Conservation (phyloP, 192 early-diverging fungal species). For the Rhizoclosmatium sp. region DNA sequence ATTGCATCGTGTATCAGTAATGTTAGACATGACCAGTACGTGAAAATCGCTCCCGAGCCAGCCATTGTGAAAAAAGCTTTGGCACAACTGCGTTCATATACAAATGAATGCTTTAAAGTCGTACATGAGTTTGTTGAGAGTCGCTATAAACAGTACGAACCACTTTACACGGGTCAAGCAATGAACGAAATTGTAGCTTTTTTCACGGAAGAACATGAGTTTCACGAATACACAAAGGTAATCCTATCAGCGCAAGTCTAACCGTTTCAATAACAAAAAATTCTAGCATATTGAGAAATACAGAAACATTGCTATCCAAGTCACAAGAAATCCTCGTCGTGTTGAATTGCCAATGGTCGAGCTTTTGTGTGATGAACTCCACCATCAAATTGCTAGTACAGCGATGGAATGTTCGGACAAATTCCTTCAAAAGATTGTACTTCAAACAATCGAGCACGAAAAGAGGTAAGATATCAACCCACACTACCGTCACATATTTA, state of each 20-base stretch:
- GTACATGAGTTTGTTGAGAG: conserved; percentile 50
- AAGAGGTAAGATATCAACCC: conserved; percentile 41
- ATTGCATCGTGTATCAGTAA: conserved; percentile 35
- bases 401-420: conserved; percentile 54
- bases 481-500: neutral
- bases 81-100: conserved; percentile 44
- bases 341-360: conserved; percentile 63
- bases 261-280: neutral
- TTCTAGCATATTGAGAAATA: conserved; percentile 65
- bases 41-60: conserved; percentile 49
- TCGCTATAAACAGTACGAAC: conserved; percentile 54
- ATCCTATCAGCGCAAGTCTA: neutral
- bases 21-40: conserved; percentile 14
- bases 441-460: conserved; percentile 60
- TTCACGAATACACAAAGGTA: conserved; percentile 63
- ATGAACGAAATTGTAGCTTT: conserved; percentile 46
- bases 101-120: conserved; percentile 53
- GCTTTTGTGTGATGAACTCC: conserved; percentile 61
- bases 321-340: conserved; percentile 48
- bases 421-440: conserved; percentile 58
- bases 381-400: conserved; percentile 48
- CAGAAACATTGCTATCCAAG: conserved; percentile 43
- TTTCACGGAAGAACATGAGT: conserved; percentile 55
- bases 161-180: conserved; percentile 48
- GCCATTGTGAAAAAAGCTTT: conserved; percentile 42